phyloP scores from a whole-genome alignment of 2,329 filamentous ascomycete genomes.

The Fonsecaea pugnacius region DNA sequence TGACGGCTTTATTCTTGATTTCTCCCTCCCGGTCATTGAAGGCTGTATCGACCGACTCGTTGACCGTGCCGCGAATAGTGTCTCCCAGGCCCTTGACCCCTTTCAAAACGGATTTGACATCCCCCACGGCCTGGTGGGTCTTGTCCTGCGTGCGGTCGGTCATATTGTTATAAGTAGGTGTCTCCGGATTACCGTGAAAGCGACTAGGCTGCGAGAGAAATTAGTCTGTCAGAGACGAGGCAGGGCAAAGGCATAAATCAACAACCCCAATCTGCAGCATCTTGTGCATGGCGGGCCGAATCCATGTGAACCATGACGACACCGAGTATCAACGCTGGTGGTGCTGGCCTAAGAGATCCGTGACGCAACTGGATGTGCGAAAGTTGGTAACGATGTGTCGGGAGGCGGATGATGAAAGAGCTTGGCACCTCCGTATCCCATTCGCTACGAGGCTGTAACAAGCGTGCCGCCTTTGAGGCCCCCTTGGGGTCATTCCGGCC shows the following conservation, averaged over 20 bases:
- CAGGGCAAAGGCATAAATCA: background rate
- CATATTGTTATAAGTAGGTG: constrained; percentile 14
- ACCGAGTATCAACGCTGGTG: background rate
- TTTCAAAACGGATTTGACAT: constrained; percentile 28
- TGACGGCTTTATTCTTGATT: constrained; percentile 25
- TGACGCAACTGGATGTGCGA: background rate
- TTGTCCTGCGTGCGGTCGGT: constrained; percentile 28
- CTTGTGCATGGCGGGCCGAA: background rate
- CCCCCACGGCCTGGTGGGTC: constrained; percentile 19
- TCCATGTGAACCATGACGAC: constrained; percentile 4
- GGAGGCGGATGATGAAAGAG: background rate
- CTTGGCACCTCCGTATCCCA: background rate
- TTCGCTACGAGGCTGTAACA: background rate
- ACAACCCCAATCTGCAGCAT: background rate
- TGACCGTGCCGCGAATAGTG: constrained; percentile 31
- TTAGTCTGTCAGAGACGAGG: background rate
- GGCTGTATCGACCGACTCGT: constrained; percentile 28
- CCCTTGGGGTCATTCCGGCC: background rate
- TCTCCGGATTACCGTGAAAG: background rate
- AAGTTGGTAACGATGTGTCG: background rate
- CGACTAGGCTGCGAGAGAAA: background rate
- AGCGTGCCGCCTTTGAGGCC: background rate
- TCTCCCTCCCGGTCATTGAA: constrained; percentile 30
- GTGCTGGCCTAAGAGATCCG: background rate
- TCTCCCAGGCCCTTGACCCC: constrained; percentile 32